These are phyloP conservation scores for Postia placenta DNA, from an alignment of 768 basidiomycete genomes.

Conservation along the genomic window DNA sequence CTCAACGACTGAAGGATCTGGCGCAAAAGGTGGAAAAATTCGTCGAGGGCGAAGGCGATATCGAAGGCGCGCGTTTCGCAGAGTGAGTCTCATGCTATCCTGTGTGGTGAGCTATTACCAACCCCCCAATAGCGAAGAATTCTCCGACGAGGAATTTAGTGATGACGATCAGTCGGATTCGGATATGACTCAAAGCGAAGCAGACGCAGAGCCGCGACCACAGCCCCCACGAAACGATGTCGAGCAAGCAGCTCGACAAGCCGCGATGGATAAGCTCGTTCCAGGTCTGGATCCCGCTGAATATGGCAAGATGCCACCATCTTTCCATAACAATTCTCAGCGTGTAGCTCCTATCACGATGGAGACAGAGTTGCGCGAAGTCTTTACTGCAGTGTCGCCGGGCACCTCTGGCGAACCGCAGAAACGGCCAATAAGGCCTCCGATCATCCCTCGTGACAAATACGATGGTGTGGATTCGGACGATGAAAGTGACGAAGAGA, in stretches of 20 bases:
- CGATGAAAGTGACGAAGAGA: slow-evolving; percentile 74
- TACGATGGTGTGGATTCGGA: slow-evolving; percentile 95
- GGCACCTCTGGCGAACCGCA: slow-evolving; percentile 15
- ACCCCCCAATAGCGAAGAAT: slow-evolving; percentile 67
- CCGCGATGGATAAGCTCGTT: slow-evolving; percentile 76
- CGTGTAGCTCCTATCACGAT: slow-evolving; percentile 44
- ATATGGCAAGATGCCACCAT: slow-evolving; percentile 83
- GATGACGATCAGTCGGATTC: slow-evolving; percentile 34
- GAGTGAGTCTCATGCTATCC: slow-evolving; percentile 56
- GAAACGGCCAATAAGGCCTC: slow-evolving; percentile 56
- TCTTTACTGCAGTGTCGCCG: slow-evolving; percentile 3
- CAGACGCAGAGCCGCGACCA: slow-evolving; percentile 26
- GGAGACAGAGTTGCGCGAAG: slow-evolving; percentile 35
- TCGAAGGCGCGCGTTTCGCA: slow-evolving; percentile 85
- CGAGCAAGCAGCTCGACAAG: slow-evolving; percentile 39
- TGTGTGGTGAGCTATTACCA: slow-evolving; percentile 3
- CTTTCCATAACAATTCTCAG: slow-evolving; percentile 67
- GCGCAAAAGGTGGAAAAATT: slow-evolving; percentile 88
- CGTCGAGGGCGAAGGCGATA: slow-evolving; percentile 81
- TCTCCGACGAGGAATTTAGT: slow-evolving; percentile 54
- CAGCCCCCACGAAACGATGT: slow-evolving; percentile 2
- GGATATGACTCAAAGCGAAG: slow-evolving; percentile 28
- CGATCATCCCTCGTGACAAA: slow-evolving; percentile 73
- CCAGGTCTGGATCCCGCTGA: slow-evolving; percentile 73
- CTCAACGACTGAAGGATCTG: slow-evolving; percentile 63